Base-by-base conservation (phyloP, 192 early-diverging fungal genomes). In the Entophlyctis luteolus region DNA sequence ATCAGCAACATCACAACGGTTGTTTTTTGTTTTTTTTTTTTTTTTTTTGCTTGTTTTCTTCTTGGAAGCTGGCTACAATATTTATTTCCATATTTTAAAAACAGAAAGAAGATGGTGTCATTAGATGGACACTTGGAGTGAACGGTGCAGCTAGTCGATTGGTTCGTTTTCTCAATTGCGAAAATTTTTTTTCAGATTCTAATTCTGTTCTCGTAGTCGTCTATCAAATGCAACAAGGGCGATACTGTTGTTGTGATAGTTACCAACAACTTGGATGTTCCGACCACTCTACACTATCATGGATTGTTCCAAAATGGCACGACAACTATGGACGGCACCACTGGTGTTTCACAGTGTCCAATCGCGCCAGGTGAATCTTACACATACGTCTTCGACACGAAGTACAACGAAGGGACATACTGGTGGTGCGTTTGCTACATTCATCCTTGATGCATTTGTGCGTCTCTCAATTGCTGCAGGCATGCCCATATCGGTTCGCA, bases 301-400 rank as follows among this genome's bases (percentile, higher is more conserved):
- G 91, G 91, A 16, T 58, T 92, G 48, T 87, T 83, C 75, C 86
- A 91, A 67, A 89, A 82, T 55, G 84, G 81, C 3, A 88, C 84
- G 29, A 76, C 72, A 75, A 85, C 80, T 62, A 77, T 80, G 59
- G 91, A 93, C 77, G 90, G 90, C 4, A 79, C 87, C 1, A 53
- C 70, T 38, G 85, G 84, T 75, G 82, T 87, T 50, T 88, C 54
- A 10, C 54, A 55, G 36, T 18, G 54, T 12, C 28, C 36, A 34
- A 55, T 55, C 36, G 0, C 20, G 20, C 31, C 31, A 35, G 54
- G 54, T 6, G 8, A 6, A 22, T 29, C 54, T 0, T 16, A 86
- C 73, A 90, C 87, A 0, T 93, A 92, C 65, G 72, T 72, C 10
- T 83, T 88, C 55, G 74, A 77, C 4, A 71, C 88, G 48, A 4